Base-by-base conservation (phyloP, 768 basidiomycete species). In the Pholiota molesta region DNA sequence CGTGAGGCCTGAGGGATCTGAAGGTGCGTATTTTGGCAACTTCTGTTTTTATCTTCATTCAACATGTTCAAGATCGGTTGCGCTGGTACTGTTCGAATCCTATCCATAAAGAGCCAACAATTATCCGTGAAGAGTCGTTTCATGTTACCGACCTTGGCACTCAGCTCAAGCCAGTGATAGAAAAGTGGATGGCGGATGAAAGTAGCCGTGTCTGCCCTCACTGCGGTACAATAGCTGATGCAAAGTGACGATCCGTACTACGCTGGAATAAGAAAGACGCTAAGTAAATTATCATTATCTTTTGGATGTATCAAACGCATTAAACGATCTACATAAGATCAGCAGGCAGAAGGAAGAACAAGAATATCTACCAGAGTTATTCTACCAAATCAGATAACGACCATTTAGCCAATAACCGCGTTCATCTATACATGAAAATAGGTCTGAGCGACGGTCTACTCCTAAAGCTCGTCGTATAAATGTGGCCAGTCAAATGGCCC, bases 81-180 rank as follows among this genome's bases (percentile, higher is more conserved):
- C 87, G 93, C 23, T 98, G 97, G 95, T 97, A 95, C 75, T 99
- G 95, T 75, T 86, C 79, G 19, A 83, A 87, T 3, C 69, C 77
- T 0, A 73, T 72, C 2, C 94, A 96, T 74, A 61, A 73, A 2
- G 65, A 73, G 31, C 75, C 75, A 14, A 76, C 73, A 0, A 71
- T 76, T 45, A 73, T 78, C 35, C 68, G 73, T 65, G 91, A 96
- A 76, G 93, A 94, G 62, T 77, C 82, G 0, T 94, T 98, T 72
- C 93, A 95, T 71, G 90, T 91, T 64, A 89, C 88, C 0, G 94
- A 99, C 70, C 84, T 99, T 29, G 97, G 95, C 45, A 91, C 91
- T 13, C 96, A 99, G 77, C 80, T 99, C 57, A 97, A 97, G 77
- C 92, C 95, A 0, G 82, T 95, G 52, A 97, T 99, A 61, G 81